A percentile compares a stretch with the other conserved stretches of the same genome.
phyloP scores from a whole-genome alignment of 106 monocot genomes.

The Triglochin maritima region DNA sequence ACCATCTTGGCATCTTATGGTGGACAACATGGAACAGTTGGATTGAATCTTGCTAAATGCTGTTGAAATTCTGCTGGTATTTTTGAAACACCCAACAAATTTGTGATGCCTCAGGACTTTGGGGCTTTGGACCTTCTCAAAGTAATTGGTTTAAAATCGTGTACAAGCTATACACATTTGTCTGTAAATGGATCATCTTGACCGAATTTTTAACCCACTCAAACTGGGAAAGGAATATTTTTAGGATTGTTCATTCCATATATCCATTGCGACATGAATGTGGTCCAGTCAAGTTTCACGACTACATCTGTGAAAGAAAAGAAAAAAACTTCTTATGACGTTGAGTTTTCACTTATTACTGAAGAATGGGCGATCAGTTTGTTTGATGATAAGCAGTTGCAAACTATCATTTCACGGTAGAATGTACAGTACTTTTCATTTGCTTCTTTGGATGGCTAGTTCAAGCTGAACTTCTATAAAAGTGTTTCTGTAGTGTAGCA shows the following conservation, averaged over 20 bases:
- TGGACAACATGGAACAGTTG: no score
- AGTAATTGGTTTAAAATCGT: neutral
- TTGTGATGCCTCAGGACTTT: no score
- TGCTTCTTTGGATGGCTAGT: neutral
- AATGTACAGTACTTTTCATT: conserved; percentile 29
- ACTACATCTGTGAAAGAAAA: neutral
- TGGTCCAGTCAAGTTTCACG: conserved; percentile 33
- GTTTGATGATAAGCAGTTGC: conserved; percentile 14
- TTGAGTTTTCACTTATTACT: conserved; percentile 29
- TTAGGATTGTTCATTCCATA: conserved; percentile 9
- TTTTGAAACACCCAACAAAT: no score
- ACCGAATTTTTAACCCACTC: neutral
- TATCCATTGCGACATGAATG: conserved; percentile 16
- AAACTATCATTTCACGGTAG: conserved; percentile 45
- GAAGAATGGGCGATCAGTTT: conserved; percentile 44
- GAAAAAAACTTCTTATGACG: conserved; percentile 25
- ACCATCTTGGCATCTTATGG: no score
- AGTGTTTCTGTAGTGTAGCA: no score
- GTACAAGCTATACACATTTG: conserved; percentile 60
- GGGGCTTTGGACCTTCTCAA: no score
- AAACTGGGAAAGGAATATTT: conserved; percentile 7
- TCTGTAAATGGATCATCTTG: conserved; percentile 19
- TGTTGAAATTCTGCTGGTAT: no score
- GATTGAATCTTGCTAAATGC: no score
- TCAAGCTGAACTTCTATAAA: no score